Percentiles rank a stretch among this genome's conserved stretches.
Conservation (phyloP, 1,284 basidiomycete species). For the Leccinum subatratum region DNA sequence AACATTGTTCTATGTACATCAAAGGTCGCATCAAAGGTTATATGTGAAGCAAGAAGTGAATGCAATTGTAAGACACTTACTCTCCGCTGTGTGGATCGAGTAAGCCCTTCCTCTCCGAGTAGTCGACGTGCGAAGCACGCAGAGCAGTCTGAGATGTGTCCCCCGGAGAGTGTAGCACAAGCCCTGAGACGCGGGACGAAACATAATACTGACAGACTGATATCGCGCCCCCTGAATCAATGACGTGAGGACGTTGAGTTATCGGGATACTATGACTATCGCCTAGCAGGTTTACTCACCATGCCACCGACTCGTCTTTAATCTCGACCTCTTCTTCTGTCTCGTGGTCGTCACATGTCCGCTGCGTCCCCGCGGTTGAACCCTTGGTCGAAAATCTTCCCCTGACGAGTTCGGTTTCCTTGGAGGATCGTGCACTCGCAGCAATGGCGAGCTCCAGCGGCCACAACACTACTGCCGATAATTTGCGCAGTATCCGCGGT, state of each 20-base stretch:
- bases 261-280: not conserved
- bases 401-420: not conserved
- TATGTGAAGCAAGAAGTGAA: not conserved
- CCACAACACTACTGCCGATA: not conserved
- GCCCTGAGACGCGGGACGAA: not conserved
- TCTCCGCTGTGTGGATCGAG: not conserved
- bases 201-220: not conserved
- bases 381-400: not conserved
- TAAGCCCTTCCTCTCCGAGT: conserved; percentile 1
- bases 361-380: not conserved
- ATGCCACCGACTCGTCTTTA: not conserved
- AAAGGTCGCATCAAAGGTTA: not conserved
- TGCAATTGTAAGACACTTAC: not conserved
- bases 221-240: conserved; percentile 6
- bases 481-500: not conserved
- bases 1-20: not conserved
- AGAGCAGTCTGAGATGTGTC: not conserved
- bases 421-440: not conserved
- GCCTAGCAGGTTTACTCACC: conserved; percentile 11
- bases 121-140: not conserved
- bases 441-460: conserved; percentile 1
- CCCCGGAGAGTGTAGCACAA: not conserved
- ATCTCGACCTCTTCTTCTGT: not conserved
- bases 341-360: not conserved
- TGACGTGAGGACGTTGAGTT: not conserved